Evolutionary conservation across 768 basidiomycete genomes (phyloP).

Genomic region (Tubosaeta sp.): DNA sequence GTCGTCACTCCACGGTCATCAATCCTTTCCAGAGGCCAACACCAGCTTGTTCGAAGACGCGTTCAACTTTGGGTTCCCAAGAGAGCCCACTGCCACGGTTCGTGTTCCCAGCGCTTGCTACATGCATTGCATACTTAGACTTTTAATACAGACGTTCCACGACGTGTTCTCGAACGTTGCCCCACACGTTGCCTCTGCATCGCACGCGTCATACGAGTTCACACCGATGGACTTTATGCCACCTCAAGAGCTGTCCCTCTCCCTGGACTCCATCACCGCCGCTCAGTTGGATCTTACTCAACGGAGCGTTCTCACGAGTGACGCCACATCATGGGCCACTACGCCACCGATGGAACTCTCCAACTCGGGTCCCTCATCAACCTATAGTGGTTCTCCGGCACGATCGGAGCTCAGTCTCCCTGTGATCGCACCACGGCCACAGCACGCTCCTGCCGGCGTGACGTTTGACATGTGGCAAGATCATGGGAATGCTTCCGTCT

Average conservation of each 20-base stretch:
- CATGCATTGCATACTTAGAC: background rate
- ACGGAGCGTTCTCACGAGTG: constrained; percentile 2
- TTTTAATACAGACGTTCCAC: constrained; percentile 13
- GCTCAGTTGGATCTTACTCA: background rate
- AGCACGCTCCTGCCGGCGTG: constrained; percentile 4
- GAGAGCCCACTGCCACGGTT: constrained; percentile 14
- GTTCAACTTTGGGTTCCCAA: constrained; percentile 31
- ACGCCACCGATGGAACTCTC: constrained; percentile 13
- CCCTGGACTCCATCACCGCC: constrained; percentile 2
- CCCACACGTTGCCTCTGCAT: constrained; percentile 13
- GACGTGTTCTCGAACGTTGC: constrained; percentile 24
- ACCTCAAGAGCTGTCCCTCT: constrained; percentile 13
- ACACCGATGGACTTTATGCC: constrained; percentile 29
- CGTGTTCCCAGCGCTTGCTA: background rate
- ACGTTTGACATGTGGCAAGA: constrained; percentile 23
- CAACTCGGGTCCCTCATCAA: constrained; percentile 37
- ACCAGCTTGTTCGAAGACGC: constrained; percentile 44
- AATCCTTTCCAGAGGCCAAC: constrained; percentile 47
- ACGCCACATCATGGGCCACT: constrained; percentile 3
- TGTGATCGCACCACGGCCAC: constrained; percentile 26
- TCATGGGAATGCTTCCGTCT: background rate
- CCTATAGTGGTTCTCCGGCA: constrained; percentile 41
- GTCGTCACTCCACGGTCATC: constrained; percentile 38
- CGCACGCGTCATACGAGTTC: constrained; percentile 10
- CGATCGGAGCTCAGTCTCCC: constrained; percentile 28